phyloP scores from a whole-genome alignment of 257 asterid species.

The Solanum chilense region DNA sequence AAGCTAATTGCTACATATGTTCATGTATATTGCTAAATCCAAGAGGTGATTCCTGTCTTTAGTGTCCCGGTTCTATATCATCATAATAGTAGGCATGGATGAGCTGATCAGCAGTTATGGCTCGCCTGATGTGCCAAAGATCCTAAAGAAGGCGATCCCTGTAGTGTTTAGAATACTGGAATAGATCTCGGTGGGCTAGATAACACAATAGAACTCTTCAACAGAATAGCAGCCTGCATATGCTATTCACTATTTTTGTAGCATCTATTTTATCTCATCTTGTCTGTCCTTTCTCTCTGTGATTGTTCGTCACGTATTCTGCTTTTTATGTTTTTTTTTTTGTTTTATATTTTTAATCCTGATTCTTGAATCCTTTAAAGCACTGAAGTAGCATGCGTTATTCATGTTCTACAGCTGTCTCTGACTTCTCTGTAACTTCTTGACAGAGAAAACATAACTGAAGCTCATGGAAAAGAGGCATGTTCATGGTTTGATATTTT shows the following conservation, averaged over 20 bases:
- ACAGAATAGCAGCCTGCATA: neutral
- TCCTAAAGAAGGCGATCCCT: neutral
- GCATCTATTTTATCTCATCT: neutral
- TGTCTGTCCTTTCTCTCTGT: neutral
- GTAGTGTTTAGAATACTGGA: neutral
- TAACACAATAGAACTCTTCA: neutral
- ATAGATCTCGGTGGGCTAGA: neutral
- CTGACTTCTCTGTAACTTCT: neutral
- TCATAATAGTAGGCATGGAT: neutral
- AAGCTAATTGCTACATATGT: neutral
- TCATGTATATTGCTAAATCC: neutral
- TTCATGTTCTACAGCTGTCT: neutral
- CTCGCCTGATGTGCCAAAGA: neutral
- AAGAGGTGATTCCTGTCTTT: neutral
- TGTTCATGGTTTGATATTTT: slow-evolving; percentile 1
- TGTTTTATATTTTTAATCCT: neutral
- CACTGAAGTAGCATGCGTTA: neutral
- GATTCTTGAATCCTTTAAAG: neutral
- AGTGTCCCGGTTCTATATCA: neutral
- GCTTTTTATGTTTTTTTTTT: neutral
- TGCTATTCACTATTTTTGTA: neutral
- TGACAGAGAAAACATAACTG: slow-evolving; percentile 28
- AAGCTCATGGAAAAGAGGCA: neutral
- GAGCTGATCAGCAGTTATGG: neutral
- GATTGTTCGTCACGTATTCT: neutral